phyloP scores from a whole-genome alignment of 352 stramenopile species.

The Phytophthora chlamydospora region DNA sequence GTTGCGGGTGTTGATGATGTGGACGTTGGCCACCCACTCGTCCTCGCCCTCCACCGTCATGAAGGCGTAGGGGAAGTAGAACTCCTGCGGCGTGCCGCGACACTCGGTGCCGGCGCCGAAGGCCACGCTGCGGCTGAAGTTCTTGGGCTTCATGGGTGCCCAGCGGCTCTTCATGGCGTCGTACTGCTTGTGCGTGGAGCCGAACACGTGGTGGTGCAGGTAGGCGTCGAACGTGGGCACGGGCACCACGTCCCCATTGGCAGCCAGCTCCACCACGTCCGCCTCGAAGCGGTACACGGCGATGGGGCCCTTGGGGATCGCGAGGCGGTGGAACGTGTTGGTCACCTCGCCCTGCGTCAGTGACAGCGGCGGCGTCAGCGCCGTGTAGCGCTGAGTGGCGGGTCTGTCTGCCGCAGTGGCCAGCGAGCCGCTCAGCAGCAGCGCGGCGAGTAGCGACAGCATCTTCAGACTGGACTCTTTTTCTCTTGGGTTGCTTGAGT shows the following conservation, averaged over 20 bases:
- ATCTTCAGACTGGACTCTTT: constrained; percentile 7
- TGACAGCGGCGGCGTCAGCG: constrained; percentile 63
- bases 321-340: constrained; percentile 75
- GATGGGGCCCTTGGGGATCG: constrained; percentile 80
- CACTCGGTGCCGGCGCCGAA: constrained; percentile 84
- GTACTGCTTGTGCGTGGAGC: constrained; percentile 74
- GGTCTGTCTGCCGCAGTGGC: constrained; percentile 21
- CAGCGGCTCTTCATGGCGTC: constrained; percentile 49
- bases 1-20: constrained; percentile 84
- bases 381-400: constrained; percentile 65
- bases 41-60: constrained; percentile 78
- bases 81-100: constrained; percentile 80
- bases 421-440: constrained; percentile 11
- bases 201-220: constrained; percentile 84
- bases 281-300: constrained; percentile 83
- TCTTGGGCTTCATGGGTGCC: constrained; percentile 78
- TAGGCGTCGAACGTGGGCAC: constrained; percentile 78
- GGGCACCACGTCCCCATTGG: constrained; percentile 51
- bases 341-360: constrained; percentile 77
- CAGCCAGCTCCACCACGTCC: constrained; percentile 72
- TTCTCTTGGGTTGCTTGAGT: background rate
- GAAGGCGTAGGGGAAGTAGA: constrained; percentile 82
- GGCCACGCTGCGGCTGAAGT: constrained; percentile 73
- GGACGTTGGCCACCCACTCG: constrained; percentile 83
- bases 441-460: constrained; percentile 6